Percentiles rank a stretch among this genome's conserved stretches.
Evolutionary conservation across 1,284 basidiomycete genomes (phyloP).

Genomic region (Xerocomus minutiporus): DNA sequence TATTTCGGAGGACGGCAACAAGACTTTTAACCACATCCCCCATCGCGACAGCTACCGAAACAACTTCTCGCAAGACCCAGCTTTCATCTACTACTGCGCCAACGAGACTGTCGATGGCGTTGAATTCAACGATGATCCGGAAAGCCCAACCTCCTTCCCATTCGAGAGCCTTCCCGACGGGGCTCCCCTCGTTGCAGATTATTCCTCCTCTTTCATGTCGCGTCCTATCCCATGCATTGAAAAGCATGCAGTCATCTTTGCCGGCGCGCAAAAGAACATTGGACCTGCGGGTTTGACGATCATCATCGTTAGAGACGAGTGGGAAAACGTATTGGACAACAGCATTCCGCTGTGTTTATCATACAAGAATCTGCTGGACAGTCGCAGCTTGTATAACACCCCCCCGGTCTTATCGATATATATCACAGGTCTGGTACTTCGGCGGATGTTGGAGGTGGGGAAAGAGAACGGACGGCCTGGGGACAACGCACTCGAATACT

Average conservation of each 20-base stretch:
- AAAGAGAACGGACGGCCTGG: slow-evolving; percentile 14
- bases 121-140: slow-evolving; percentile 69
- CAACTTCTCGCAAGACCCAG: slow-evolving; percentile 76
- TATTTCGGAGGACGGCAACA: slow-evolving; percentile 55
- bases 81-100: slow-evolving; percentile 97
- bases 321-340: slow-evolving; percentile 63
- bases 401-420: slow-evolving; percentile 93
- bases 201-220: slow-evolving; percentile 96
- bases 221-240: slow-evolving; percentile 86
- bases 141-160: slow-evolving; percentile 72
- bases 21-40: slow-evolving; percentile 80
- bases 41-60: slow-evolving; percentile 68
- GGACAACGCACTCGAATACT: slow-evolving; percentile 69
- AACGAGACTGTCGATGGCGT: slow-evolving; percentile 99
- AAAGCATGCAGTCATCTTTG: slow-evolving; percentile 91
- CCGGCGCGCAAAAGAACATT: slow-evolving; percentile 99
- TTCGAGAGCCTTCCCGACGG: slow-evolving; percentile 69
- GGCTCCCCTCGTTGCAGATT: slow-evolving; percentile 86
- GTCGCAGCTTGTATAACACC: slow-evolving; percentile 87
- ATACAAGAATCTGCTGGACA: slow-evolving; percentile 82
- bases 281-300: slow-evolving; percentile 94
- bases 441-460: slow-evolving; percentile 51
- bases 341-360: slow-evolving; percentile 79
- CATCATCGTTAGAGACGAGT: slow-evolving; percentile 89
- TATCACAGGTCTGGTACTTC: slow-evolving; percentile 83